phyloP scores from a whole-genome alignment of 352 stramenopile genomes.

The Phytophthora tubulina region DNA sequence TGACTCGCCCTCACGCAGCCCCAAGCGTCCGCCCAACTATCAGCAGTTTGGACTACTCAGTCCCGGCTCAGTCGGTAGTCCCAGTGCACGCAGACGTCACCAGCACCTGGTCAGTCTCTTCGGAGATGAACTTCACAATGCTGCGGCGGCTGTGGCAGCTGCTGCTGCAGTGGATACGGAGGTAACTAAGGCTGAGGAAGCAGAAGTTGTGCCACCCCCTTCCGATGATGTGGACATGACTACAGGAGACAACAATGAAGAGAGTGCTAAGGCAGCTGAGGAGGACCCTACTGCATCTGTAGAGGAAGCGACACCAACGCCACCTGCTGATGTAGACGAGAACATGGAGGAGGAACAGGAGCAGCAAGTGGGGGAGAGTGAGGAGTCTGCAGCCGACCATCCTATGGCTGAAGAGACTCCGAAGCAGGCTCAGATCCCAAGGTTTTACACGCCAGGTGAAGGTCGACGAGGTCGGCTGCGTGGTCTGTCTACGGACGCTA shows the following conservation, averaged over 20 bases:
- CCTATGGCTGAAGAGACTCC: constrained; percentile 43
- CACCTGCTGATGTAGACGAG: constrained; percentile 28
- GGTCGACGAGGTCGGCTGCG: constrained; percentile 63
- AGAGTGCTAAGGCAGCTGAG: constrained; percentile 13
- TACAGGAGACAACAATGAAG: constrained; percentile 31
- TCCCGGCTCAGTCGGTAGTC: constrained; percentile 46
- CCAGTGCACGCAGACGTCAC: constrained; percentile 60
- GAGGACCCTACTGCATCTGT: constrained; percentile 3
- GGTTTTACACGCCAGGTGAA: constrained; percentile 79
- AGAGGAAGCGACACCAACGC: constrained; percentile 9
- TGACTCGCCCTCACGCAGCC: constrained; percentile 76
- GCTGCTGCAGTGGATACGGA: constrained; percentile 26
- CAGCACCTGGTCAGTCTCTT: constrained; percentile 82
- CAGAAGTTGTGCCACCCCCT: constrained; percentile 1
- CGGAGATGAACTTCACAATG: constrained; percentile 71
- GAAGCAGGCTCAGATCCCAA: constrained; percentile 60
- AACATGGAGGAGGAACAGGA: constrained; percentile 42
- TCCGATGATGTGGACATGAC: constrained; percentile 64
- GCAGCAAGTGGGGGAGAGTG: constrained; percentile 10
- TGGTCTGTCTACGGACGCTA: constrained; percentile 70
- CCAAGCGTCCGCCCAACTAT: constrained; percentile 86
- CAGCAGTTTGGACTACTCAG: constrained; percentile 62
- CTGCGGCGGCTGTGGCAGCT: constrained; percentile 20
- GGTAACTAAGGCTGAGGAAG: constrained; percentile 15
- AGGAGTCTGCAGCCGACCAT: constrained; percentile 28